Percentiles rank a stretch among this genome's conserved stretches.
phyloP scores from a whole-genome alignment of 805 yeast genomes.

The Pichia rugopelliculosa region DNA sequence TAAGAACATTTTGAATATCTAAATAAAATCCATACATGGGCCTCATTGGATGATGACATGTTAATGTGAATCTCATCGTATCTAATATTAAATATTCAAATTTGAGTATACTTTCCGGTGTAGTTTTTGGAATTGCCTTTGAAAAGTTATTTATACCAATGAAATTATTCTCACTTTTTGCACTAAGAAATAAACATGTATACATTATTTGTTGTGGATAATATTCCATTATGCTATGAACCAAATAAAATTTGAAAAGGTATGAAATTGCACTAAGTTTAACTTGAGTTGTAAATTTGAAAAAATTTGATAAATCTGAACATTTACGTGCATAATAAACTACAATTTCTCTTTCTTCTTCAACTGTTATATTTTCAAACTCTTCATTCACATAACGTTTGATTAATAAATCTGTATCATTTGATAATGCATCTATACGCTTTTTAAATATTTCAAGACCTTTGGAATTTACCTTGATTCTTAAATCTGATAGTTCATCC shows the following conservation, averaged over 20 bases:
- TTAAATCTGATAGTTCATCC: slow-evolving; percentile 43
- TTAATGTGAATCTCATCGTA: slow-evolving; percentile 67
- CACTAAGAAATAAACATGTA: slow-evolving; percentile 82
- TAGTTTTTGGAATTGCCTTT: slow-evolving; percentile 58
- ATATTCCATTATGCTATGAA: slow-evolving; percentile 75
- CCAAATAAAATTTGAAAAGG: slow-evolving; percentile 71
- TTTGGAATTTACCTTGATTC: slow-evolving; percentile 44
- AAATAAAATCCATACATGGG: slow-evolving; percentile 93
- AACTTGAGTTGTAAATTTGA: slow-evolving; percentile 83
- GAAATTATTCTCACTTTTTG: slow-evolving; percentile 87
- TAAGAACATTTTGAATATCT: slow-evolving; percentile 65
- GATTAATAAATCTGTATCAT: slow-evolving; percentile 16
- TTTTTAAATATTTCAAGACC: slow-evolving; percentile 33
- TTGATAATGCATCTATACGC: slow-evolving; percentile 15
- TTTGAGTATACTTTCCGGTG: slow-evolving; percentile 59
- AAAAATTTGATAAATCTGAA: slow-evolving; percentile 59
- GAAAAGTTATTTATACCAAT: slow-evolving; percentile 78
- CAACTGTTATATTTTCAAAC: slow-evolving; percentile 43
- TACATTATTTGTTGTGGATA: slow-evolving; percentile 79
- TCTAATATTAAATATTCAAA: slow-evolving; percentile 74
- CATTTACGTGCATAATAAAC: slow-evolving; percentile 67
- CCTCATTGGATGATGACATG: slow-evolving; percentile 82
- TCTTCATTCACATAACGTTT: slow-evolving; percentile 14
- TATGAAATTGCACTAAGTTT: slow-evolving; percentile 80
- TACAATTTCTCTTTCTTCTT: slow-evolving; percentile 67